Evolutionary conservation across 352 stramenopile species (phyloP).

Genomic region (Phytophthora brassicae): DNA sequence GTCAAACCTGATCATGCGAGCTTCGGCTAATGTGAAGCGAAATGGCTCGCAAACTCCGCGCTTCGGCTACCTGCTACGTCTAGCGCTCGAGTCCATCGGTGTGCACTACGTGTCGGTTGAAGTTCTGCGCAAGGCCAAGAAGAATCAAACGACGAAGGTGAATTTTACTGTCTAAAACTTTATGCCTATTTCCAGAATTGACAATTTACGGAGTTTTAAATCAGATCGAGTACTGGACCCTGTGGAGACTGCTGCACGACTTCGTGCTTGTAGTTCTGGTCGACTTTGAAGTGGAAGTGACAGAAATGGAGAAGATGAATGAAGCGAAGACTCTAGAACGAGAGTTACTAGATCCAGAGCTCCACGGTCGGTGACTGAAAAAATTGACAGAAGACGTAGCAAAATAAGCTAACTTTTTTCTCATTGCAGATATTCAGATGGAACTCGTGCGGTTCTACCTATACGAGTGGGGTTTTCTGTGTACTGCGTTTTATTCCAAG

Average conservation of each 20-base stretch:
- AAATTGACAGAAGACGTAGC: too few relatives aligned
- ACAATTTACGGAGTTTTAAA: not conserved
- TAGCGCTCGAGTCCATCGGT: slow-evolving; percentile 46
- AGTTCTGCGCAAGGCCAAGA: slow-evolving; percentile 65
- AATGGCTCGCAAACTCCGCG: slow-evolving; percentile 18
- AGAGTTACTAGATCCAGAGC: slow-evolving; percentile 22
- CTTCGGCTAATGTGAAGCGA: not conserved
- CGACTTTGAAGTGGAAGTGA: slow-evolving; percentile 54
- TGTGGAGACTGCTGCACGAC: slow-evolving; percentile 71
- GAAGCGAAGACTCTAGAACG: slow-evolving; percentile 13
- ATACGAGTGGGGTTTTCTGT: slow-evolving; percentile 72
- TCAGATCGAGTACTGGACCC: slow-evolving; percentile 44
- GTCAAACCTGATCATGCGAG: slow-evolving; percentile 4
- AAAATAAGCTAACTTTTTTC: too few relatives aligned
- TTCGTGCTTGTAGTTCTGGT: slow-evolving; percentile 60
- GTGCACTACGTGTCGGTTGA: slow-evolving; percentile 57
- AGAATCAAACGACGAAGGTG: slow-evolving; percentile 35
- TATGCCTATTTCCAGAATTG: not conserved
- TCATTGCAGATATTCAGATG: slow-evolving; percentile 25
- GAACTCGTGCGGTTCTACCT: slow-evolving; percentile 64
- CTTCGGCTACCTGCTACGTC: slow-evolving; percentile 47
- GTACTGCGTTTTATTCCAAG: slow-evolving; percentile 38
- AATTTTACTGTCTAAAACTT: too few relatives aligned
- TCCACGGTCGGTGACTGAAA: slow-evolving; percentile 23
- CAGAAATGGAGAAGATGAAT: slow-evolving; percentile 40